Percentiles rank a stretch among this genome's conserved stretches.
Evolutionary conservation across 495 filamentous ascomycete genomes (phyloP).

Genomic region (Daldinia loculata): DNA sequence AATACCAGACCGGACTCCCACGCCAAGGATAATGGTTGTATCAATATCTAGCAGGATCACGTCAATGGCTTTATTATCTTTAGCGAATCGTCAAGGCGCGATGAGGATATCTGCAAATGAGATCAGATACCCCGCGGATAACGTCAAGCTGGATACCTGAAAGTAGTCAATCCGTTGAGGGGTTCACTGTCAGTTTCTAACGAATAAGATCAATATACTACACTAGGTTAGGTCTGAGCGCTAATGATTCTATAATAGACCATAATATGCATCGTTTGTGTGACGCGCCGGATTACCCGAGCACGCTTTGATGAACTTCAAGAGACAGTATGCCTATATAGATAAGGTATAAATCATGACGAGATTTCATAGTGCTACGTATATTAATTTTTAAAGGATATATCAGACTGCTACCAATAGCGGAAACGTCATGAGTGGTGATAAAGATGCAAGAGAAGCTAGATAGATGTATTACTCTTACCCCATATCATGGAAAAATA

Average conservation of each 20-base stretch:
- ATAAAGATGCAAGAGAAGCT: background rate
- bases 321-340: background rate
- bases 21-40: slow-evolving; percentile 9
- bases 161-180: slow-evolving; percentile 8
- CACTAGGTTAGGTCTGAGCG: background rate
- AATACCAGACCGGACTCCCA: slow-evolving; percentile 13
- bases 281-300: background rate
- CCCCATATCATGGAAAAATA: background rate
- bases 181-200: slow-evolving; percentile 3
- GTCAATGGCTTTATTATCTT: slow-evolving; percentile 31
- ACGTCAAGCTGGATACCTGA: slow-evolving; percentile 25
- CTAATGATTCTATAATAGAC: slow-evolving; percentile 8
- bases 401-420: background rate
- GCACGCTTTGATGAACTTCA: background rate
- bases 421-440: background rate
- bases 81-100: slow-evolving; percentile 27
- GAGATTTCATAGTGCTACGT: background rate
- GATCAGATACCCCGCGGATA: slow-evolving; percentile 42
- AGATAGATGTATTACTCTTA: background rate
- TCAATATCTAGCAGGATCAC: slow-evolving; percentile 30
- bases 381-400: background rate
- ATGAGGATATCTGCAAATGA: slow-evolving; percentile 33
- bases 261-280: background rate
- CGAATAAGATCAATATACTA: slow-evolving; percentile 9
- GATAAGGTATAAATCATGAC: background rate